Percentiles rank a stretch among this genome's conserved stretches.
Evolutionary conservation across 768 basidiomycete genomes (phyloP).

Genomic region (Lentinula guzmanii): DNA sequence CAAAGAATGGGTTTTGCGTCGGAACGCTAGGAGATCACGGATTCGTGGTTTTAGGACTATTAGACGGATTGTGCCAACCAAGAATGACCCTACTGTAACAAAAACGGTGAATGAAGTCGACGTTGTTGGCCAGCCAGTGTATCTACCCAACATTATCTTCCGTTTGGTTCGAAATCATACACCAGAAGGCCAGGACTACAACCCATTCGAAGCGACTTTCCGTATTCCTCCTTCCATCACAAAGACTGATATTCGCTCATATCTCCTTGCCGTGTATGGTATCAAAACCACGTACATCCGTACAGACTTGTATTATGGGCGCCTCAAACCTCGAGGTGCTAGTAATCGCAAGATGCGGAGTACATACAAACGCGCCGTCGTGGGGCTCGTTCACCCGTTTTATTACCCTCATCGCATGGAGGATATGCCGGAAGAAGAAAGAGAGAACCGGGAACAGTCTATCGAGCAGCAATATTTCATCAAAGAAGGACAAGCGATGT

Average conservation of each 20-base stretch:
- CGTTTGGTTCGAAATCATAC: constrained; percentile 82
- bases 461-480: constrained; percentile 1
- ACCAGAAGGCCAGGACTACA: constrained; percentile 71
- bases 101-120: constrained; percentile 36
- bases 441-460: neutral
- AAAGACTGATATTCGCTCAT: constrained; percentile 87
- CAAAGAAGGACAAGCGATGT: neutral
- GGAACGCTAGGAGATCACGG: constrained; percentile 55
- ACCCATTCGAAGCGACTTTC: constrained; percentile 93
- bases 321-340: constrained; percentile 27
- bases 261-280: constrained; percentile 80
- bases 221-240: constrained; percentile 85
- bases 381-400: constrained; percentile 89
- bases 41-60: constrained; percentile 57
- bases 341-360: constrained; percentile 31
- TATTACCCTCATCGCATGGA: constrained; percentile 82
- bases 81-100: neutral
- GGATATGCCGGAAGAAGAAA: constrained; percentile 48
- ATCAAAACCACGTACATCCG: constrained; percentile 90
- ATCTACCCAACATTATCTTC: constrained; percentile 85
- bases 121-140: constrained; percentile 77
- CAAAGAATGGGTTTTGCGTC: constrained; percentile 53
- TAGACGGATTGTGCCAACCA: constrained; percentile 13
- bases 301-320: constrained; percentile 83
- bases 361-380: constrained; percentile 88